Conservation (phyloP, 192 early-diverging fungal species). For the Coemansia sp. region DNA sequence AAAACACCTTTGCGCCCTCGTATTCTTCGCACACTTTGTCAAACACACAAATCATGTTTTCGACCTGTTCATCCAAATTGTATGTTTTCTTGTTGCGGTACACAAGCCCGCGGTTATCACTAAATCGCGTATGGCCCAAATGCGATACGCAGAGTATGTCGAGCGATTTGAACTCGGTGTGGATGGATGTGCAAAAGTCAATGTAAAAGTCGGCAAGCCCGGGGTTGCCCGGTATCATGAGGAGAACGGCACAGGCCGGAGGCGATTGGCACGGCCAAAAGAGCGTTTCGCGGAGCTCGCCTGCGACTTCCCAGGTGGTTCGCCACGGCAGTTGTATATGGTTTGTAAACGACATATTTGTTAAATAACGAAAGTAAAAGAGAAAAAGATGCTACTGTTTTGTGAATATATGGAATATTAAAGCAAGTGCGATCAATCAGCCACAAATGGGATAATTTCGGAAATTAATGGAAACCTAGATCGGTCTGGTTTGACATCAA, state of each 20-base stretch:
- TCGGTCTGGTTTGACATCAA: not conserved
- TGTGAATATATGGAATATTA: not conserved
- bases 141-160: constrained; percentile 64
- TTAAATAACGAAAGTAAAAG: not conserved
- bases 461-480: not conserved
- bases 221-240: constrained; percentile 73
- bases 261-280: constrained; percentile 36
- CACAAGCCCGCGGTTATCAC: constrained; percentile 32
- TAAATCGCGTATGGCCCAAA: constrained; percentile 44
- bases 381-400: not conserved
- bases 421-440: not conserved
- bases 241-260: constrained; percentile 36
- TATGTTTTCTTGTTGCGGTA: constrained; percentile 14
- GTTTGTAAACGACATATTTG: constrained; percentile 38
- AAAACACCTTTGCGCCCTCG: constrained; percentile 12
- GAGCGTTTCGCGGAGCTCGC: constrained; percentile 44
- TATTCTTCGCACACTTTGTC: constrained; percentile 34
- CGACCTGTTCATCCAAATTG: constrained; percentile 33
- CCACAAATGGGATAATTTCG: not conserved
- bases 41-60: constrained; percentile 40
- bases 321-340: constrained; percentile 32
- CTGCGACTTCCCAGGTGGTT: constrained; percentile 27
- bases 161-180: constrained; percentile 51
- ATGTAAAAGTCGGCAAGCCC: constrained; percentile 81
- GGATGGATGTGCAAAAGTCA: constrained; percentile 64